These are phyloP conservation scores for Holtermannia corniformis DNA, from an alignment of 768 basidiomycete genomes.

Conservation along the genomic window DNA sequence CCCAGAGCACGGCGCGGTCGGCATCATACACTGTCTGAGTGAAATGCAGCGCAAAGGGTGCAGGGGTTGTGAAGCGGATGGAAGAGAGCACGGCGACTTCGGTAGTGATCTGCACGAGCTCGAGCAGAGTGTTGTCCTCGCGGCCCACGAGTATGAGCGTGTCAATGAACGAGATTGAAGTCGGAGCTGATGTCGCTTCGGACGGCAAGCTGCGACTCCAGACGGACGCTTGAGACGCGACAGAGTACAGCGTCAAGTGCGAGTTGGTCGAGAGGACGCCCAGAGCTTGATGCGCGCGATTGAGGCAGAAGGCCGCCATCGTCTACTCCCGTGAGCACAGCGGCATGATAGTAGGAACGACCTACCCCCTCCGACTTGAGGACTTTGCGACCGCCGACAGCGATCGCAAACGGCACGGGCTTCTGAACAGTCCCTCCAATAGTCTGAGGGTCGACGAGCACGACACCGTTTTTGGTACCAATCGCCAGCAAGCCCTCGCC, in stretches of 20 bases:
- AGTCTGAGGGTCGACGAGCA: slow-evolving; percentile 13
- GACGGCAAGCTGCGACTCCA: slow-evolving; percentile 22
- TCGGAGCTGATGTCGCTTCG: background rate
- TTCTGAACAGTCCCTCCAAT: background rate
- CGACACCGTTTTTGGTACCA: slow-evolving; percentile 18
- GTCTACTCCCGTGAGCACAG: slow-evolving; percentile 8
- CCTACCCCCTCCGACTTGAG: slow-evolving; percentile 28
- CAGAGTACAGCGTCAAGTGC: slow-evolving; percentile 20
- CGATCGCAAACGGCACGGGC: background rate
- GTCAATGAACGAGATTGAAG: slow-evolving; percentile 29
- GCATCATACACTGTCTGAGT: slow-evolving; percentile 23
- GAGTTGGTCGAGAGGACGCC: slow-evolving; percentile 14
- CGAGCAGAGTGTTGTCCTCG: slow-evolving; percentile 21
- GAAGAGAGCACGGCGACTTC: slow-evolving; percentile 21
- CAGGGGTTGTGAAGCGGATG: slow-evolving; percentile 15
- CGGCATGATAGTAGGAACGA: background rate
- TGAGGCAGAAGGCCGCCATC: slow-evolving; percentile 24
- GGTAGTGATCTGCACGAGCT: slow-evolving; percentile 27
- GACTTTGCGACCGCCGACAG: slow-evolving; percentile 9
- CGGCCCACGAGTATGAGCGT: slow-evolving; percentile 25
- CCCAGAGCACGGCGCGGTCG: slow-evolving; percentile 13
- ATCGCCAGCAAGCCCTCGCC: slow-evolving; percentile 14
- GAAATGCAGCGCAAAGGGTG: slow-evolving; percentile 11
- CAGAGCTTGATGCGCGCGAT: slow-evolving; percentile 26
- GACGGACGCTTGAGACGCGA: slow-evolving; percentile 17